Percentiles rank a stretch among this genome's conserved stretches.
These are phyloP conservation scores for Ziziphus jujuba DNA, from an alignment of 306 rosid species.

Conservation along the genomic window DNA sequence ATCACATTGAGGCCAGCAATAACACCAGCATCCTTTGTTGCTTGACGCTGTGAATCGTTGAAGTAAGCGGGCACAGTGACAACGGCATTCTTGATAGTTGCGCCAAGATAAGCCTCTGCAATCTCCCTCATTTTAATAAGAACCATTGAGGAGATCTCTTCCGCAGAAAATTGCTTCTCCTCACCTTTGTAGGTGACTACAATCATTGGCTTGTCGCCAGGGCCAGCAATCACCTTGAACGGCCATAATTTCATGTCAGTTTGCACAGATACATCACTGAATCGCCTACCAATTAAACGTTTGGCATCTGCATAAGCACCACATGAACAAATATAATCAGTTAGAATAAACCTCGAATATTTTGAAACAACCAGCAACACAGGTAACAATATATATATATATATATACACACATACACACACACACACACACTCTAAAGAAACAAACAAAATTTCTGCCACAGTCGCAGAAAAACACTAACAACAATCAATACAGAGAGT, in stretches of 20 bases:
- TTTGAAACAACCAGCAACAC: neutral
- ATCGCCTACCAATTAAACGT: conserved; percentile 44
- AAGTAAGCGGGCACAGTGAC: conserved; percentile 46
- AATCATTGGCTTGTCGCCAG: conserved; percentile 37
- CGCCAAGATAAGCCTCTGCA: conserved; percentile 38
- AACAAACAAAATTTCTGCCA: too few relatives aligned
- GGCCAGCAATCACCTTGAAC: conserved; percentile 38
- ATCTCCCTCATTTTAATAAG: conserved; percentile 38
- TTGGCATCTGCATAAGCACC: conserved; percentile 31
- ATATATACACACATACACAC: too few relatives aligned
- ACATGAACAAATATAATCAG: neutral
- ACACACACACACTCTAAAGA: neutral
- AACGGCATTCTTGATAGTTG: conserved; percentile 29
- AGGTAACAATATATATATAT: too few relatives aligned
- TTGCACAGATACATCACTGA: conserved; percentile 32
- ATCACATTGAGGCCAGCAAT: conserved; percentile 35
- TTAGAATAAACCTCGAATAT: neutral
- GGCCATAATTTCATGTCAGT: conserved; percentile 41
- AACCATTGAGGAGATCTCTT: conserved; percentile 43
- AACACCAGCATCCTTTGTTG: conserved; percentile 42
- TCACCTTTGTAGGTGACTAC: conserved; percentile 36
- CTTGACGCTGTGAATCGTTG: conserved; percentile 35
- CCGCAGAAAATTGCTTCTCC: conserved; percentile 35
- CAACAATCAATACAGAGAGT: too few relatives aligned
- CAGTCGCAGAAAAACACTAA: too few relatives aligned